phyloP scores from a whole-genome alignment of 2,329 filamentous ascomycete genomes.

The Paraphoma chrysanthemicola region DNA sequence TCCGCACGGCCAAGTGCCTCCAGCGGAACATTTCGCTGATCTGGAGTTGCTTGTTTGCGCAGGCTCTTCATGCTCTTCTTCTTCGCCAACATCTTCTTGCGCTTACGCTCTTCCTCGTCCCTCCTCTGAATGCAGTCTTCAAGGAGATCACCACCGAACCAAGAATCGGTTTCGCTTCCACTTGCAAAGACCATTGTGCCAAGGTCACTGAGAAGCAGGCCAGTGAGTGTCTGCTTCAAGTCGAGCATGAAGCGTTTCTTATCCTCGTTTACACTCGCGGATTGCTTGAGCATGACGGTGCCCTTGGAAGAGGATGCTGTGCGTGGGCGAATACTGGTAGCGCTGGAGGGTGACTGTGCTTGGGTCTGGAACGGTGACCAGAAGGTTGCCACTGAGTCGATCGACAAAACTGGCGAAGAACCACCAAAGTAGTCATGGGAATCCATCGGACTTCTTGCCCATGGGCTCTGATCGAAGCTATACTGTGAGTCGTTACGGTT shows the following conservation, averaged over 20 bases:
- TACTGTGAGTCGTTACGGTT: slow-evolving; percentile 72
- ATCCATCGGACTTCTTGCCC: slow-evolving; percentile 70
- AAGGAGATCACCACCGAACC: slow-evolving; percentile 72
- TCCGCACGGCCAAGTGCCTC: slow-evolving; percentile 52
- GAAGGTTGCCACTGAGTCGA: slow-evolving; percentile 80
- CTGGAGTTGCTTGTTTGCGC: slow-evolving; percentile 41
- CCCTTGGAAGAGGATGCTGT: slow-evolving; percentile 73
- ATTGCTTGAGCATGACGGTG: slow-evolving; percentile 67
- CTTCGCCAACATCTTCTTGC: slow-evolving; percentile 45
- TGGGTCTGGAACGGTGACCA: slow-evolving; percentile 86
- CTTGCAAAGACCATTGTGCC: slow-evolving; percentile 84
- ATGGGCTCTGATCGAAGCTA: slow-evolving; percentile 73
- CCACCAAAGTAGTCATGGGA: slow-evolving; percentile 74
- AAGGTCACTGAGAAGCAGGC: slow-evolving; percentile 86
- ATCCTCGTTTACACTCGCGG: slow-evolving; percentile 66
- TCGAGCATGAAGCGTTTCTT: slow-evolving; percentile 81
- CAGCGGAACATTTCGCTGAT: slow-evolving; percentile 50
- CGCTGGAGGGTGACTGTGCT: slow-evolving; percentile 68
- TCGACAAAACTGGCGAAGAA: slow-evolving; percentile 72
- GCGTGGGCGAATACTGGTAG: slow-evolving; percentile 67
- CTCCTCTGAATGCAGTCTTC: slow-evolving; percentile 51
- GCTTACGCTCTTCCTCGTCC: slow-evolving; percentile 50
- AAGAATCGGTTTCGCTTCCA: slow-evolving; percentile 90
- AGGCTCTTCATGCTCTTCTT: slow-evolving; percentile 69
- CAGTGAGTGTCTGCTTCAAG: slow-evolving; percentile 79